phyloP scores from a whole-genome alignment of 768 basidiomycete species.

The Amanita brunnescens region DNA sequence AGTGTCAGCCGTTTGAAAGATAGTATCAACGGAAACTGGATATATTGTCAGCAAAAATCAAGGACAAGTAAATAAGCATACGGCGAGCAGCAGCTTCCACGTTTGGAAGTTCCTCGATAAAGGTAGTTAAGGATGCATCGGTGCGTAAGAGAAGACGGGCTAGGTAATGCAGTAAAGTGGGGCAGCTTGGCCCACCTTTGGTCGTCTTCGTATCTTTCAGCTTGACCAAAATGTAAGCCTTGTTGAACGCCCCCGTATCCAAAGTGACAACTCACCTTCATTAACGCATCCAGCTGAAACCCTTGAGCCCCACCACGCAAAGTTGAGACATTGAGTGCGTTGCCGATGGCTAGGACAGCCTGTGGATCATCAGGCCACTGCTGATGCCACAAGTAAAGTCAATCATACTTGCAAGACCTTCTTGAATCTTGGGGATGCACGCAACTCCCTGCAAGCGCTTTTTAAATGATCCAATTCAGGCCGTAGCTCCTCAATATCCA shows the following conservation, averaged over 20 bases:
- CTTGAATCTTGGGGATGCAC: slow-evolving; percentile 55
- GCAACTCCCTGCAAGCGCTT: slow-evolving; percentile 63
- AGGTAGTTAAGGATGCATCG: slow-evolving; percentile 57
- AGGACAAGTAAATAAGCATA: slow-evolving; percentile 23
- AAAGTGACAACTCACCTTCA: slow-evolving; percentile 53
- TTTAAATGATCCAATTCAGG: slow-evolving; percentile 73
- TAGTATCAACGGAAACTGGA: slow-evolving; percentile 66
- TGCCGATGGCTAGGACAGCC: slow-evolving; percentile 73
- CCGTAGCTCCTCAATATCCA: slow-evolving; percentile 76
- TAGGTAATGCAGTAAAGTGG: slow-evolving; percentile 89
- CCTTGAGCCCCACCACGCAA: slow-evolving; percentile 81
- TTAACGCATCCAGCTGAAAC: slow-evolving; percentile 73
- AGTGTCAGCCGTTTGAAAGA: slow-evolving; percentile 49
- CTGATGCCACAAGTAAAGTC: background rate
- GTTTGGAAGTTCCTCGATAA: slow-evolving; percentile 74
- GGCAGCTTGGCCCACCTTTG: slow-evolving; percentile 58
- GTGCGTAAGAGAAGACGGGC: slow-evolving; percentile 62
- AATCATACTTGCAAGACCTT: slow-evolving; percentile 53
- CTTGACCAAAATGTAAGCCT: slow-evolving; percentile 27
- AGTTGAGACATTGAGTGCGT: slow-evolving; percentile 70
- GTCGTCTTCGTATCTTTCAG: slow-evolving; percentile 78
- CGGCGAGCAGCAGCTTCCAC: slow-evolving; percentile 79
- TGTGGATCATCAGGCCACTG: slow-evolving; percentile 17
- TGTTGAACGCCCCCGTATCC: background rate
- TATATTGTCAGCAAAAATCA: background rate